Evolutionary conservation across 2,329 filamentous ascomycete species (phyloP).

Genomic region (Hypoxylon sp.): DNA sequence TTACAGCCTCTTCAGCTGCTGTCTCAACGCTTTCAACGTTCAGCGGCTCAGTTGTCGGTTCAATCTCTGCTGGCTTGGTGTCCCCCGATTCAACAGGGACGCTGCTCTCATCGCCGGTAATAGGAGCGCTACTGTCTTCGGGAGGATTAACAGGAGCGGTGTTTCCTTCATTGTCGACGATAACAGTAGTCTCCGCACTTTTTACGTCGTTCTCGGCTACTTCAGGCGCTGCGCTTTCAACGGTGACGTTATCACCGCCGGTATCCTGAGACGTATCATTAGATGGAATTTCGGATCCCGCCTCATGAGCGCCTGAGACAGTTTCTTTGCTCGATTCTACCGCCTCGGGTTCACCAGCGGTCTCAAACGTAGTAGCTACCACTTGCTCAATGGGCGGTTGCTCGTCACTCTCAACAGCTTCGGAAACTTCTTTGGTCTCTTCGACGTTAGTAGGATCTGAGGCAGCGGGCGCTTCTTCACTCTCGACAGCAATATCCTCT

Average conservation of each 20-base stretch:
- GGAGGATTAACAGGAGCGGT: not conserved
- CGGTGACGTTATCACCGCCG: not conserved
- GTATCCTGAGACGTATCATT: not conserved
- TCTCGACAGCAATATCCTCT: not conserved
- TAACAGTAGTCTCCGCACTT: not conserved
- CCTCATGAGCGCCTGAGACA: not conserved
- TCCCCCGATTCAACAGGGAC: not conserved
- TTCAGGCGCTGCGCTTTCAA: not conserved
- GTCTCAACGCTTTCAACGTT: not conserved
- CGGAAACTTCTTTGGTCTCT: constrained; percentile 4
- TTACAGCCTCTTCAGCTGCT: not conserved
- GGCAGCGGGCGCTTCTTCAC: constrained; percentile 3
- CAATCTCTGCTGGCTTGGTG: not conserved
- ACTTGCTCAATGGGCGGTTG: not conserved
- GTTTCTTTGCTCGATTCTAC: constrained; percentile 4
- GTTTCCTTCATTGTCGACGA: not conserved
- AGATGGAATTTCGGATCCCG: not conserved
- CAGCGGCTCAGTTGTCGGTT: not conserved
- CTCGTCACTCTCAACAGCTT: not conserved
- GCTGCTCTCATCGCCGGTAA: not conserved
- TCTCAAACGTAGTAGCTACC: not conserved
- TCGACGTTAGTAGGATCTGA: constrained; percentile 9
- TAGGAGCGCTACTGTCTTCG: not conserved
- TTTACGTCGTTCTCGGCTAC: not conserved
- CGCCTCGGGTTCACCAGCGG: not conserved